Percentiles rank a stretch among this genome's conserved stretches.
Evolutionary conservation across 352 stramenopile genomes (phyloP).

Genomic region (Globisporangium cylindrosporum): DNA sequence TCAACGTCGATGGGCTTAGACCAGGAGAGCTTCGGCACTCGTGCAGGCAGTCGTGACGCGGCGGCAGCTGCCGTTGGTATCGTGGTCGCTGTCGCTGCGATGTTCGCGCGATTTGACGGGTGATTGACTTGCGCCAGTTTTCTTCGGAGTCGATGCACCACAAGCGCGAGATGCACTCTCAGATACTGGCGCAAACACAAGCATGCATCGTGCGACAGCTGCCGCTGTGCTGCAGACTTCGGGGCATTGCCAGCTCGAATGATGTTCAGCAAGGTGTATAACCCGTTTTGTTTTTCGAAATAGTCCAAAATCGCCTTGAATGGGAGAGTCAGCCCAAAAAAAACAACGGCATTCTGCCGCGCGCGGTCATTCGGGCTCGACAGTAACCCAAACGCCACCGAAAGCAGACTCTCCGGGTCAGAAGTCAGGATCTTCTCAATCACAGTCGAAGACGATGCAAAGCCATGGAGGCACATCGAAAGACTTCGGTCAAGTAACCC

Average conservation of each 20-base stretch:
- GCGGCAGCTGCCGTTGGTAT: slow-evolving; percentile 52
- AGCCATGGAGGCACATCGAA: slow-evolving; percentile 83
- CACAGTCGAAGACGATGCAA: slow-evolving; percentile 75
- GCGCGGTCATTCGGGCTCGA: slow-evolving; percentile 79
- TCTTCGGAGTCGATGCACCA: slow-evolving; percentile 64
- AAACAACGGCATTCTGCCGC: slow-evolving; percentile 80
- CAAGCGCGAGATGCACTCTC: slow-evolving; percentile 74
- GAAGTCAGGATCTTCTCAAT: slow-evolving; percentile 69
- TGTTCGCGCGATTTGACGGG: slow-evolving; percentile 38
- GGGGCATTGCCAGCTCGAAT: slow-evolving; percentile 77
- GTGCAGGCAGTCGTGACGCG: slow-evolving; percentile 55
- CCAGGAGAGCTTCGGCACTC: slow-evolving; percentile 67
- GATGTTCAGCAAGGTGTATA: slow-evolving; percentile 85
- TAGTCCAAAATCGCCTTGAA: slow-evolving; percentile 83
- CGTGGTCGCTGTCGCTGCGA: slow-evolving; percentile 26
- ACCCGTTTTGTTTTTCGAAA: slow-evolving; percentile 80
- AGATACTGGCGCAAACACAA: slow-evolving; percentile 83
- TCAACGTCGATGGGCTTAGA: slow-evolving; percentile 82
- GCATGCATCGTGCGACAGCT: slow-evolving; percentile 82
- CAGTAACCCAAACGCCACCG: slow-evolving; percentile 56
- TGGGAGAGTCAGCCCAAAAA: slow-evolving; percentile 74
- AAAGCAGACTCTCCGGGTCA: slow-evolving; percentile 58
- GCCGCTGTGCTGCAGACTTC: slow-evolving; percentile 72
- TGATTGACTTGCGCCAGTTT: slow-evolving; percentile 62
- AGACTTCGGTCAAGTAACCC: slow-evolving; percentile 70